Evolutionary conservation across 305 asterid species (phyloP).

Genomic region (Rubia tinctorum): DNA sequence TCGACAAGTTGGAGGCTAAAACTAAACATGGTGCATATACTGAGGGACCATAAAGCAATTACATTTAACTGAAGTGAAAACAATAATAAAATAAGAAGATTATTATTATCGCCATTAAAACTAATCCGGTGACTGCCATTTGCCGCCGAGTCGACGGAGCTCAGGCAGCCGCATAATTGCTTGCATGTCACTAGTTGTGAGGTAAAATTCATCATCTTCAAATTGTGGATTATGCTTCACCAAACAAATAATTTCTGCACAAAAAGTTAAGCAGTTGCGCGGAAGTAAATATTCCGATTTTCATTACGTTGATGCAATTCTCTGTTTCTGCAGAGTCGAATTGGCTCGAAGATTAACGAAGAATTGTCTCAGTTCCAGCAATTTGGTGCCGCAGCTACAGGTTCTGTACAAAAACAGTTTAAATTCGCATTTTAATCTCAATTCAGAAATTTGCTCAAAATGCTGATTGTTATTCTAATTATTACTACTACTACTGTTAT

Average conservation of each 20-base stretch:
- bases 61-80: too few species aligned
- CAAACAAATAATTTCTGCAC: not conserved
- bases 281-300: not conserved
- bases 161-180: slow-evolving; percentile 30
- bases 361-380: slow-evolving; percentile 1
- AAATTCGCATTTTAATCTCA: not conserved
- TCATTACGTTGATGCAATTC: not conserved
- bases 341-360: slow-evolving; percentile 33
- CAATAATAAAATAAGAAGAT: not conserved
- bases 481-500: not conserved
- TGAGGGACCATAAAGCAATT: not conserved
- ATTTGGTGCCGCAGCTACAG: slow-evolving; percentile 11
- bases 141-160: slow-evolving; percentile 14
- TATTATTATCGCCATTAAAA: not conserved
- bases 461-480: not conserved
- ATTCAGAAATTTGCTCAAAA: not conserved
- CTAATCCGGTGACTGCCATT: slow-evolving; percentile 5
- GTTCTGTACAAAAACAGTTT: not conserved
- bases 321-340: slow-evolving; percentile 35
- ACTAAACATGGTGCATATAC: not conserved
- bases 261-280: not conserved
- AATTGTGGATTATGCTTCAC: not conserved
- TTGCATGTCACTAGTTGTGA: slow-evolving; percentile 32
- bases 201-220: slow-evolving; percentile 22
- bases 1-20: not conserved